Conservation (phyloP, 2,329 filamentous ascomycete genomes). For the Ceratocystis eucalypticola region DNA sequence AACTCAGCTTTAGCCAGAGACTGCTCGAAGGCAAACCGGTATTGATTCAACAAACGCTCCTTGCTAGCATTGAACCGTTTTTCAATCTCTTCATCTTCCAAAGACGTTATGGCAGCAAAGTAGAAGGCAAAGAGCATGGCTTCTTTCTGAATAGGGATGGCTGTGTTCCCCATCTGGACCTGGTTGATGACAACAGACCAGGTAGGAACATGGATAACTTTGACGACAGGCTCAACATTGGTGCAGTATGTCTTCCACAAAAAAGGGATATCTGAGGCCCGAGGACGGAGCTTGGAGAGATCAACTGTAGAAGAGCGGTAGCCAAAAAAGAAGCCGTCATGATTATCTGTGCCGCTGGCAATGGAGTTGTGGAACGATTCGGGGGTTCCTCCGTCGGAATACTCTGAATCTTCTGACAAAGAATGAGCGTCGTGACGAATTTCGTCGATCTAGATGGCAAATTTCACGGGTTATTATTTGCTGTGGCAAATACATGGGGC, state of each 20-base stretch:
- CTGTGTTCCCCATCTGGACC: slow-evolving; percentile 40
- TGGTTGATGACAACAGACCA: slow-evolving; percentile 47
- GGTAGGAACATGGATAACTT: slow-evolving; percentile 57
- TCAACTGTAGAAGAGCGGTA: slow-evolving; percentile 60
- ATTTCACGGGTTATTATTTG: not conserved
- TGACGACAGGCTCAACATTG: slow-evolving; percentile 60
- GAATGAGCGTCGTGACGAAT: slow-evolving; percentile 31
- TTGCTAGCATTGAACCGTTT: slow-evolving; percentile 34
- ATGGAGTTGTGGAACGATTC: slow-evolving; percentile 10
- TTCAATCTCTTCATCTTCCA: slow-evolving; percentile 46
- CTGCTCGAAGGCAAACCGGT: slow-evolving; percentile 42
- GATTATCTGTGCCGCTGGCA: slow-evolving; percentile 24
- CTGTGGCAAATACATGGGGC: not conserved
- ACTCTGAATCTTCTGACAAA: slow-evolving; percentile 39
- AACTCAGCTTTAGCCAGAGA: slow-evolving; percentile 45
- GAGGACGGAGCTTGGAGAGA: slow-evolving; percentile 49
- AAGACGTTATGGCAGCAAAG: slow-evolving; percentile 42
- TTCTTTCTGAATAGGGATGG: slow-evolving; percentile 41
- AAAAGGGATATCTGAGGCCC: slow-evolving; percentile 49
- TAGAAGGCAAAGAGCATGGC: slow-evolving; percentile 52
- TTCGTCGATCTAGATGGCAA: slow-evolving; percentile 28
- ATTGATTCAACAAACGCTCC: slow-evolving; percentile 33
- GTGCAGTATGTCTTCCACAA: slow-evolving; percentile 61
- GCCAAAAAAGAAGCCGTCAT: slow-evolving; percentile 60
- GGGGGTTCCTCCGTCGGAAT: slow-evolving; percentile 46